Conservation (phyloP, 768 basidiomycete species). For the Stropharia rugosoannulata region DNA sequence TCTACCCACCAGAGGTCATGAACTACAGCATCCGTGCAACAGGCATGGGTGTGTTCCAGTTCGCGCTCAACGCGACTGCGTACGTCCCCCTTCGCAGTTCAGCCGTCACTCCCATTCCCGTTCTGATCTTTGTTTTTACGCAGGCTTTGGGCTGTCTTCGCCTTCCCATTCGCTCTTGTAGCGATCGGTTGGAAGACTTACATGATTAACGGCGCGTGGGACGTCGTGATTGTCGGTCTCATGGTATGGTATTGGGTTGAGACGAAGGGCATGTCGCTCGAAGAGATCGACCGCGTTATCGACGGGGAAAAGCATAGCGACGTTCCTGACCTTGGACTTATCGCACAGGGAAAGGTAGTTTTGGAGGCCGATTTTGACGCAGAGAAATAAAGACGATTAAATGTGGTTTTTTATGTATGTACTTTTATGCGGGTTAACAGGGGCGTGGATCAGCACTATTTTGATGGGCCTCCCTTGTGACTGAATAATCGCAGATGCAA, state of each 20-base stretch:
- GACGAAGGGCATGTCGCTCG: conserved; percentile 14
- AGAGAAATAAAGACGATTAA: background rate
- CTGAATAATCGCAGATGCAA: conserved; percentile 1
- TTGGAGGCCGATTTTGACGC: background rate
- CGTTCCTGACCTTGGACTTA: conserved; percentile 2
- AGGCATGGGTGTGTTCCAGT: conserved; percentile 18
- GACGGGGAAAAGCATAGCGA: conserved; percentile 14
- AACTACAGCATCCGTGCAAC: conserved; percentile 16
- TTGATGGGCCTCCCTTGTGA: too few relatives aligned
- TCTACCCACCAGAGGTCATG: conserved; percentile 16
- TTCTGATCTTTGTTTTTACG: background rate
- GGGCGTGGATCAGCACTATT: too few relatives aligned
- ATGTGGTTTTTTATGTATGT: background rate
- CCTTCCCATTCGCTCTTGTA: conserved; percentile 14
- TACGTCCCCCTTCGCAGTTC: background rate
- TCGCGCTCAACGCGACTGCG: conserved; percentile 15
- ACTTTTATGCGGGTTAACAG: background rate
- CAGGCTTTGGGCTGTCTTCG: conserved; percentile 13
- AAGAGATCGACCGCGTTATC: conserved; percentile 13
- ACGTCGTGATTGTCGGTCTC: conserved; percentile 12
- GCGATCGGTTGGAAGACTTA: conserved; percentile 17
- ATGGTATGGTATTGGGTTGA: conserved; percentile 18
- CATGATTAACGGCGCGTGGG: conserved; percentile 18
- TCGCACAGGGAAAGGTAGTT: conserved; percentile 2
- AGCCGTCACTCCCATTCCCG: background rate